Evolutionary conservation across 1,284 basidiomycete genomes (phyloP).

Genomic region (Ceratobasidium sp.): DNA sequence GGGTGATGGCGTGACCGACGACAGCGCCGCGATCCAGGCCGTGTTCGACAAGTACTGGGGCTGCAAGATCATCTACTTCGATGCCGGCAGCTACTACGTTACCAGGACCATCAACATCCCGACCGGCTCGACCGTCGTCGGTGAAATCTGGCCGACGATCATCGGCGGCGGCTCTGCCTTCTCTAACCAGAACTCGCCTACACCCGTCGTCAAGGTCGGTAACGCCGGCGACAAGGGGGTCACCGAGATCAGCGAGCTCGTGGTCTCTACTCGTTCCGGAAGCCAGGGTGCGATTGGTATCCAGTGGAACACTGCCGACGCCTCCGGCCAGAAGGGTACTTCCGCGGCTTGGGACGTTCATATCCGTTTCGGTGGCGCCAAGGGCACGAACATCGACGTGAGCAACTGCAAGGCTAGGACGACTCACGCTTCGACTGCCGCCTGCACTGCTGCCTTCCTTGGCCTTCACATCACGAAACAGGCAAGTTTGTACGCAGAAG

Average conservation of each 20-base stretch:
- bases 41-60: conserved; percentile 76
- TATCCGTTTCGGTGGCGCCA: conserved; percentile 63
- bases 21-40: conserved; percentile 74
- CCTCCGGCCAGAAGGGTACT: conserved; percentile 66
- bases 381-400: conserved; percentile 68
- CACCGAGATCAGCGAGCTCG: conserved; percentile 72
- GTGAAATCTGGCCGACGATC: conserved; percentile 82
- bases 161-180: conserved; percentile 74
- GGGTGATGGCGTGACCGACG: conserved; percentile 82
- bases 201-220: conserved; percentile 71
- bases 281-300: conserved; percentile 77
- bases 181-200: conserved; percentile 67
- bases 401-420: conserved; percentile 61
- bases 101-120: conserved; percentile 79
- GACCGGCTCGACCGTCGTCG: conserved; percentile 75
- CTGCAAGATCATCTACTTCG: conserved; percentile 81
- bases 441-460: conserved; percentile 72
- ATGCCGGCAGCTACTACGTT: conserved; percentile 69
- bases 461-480: conserved; percentile 72
- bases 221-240: conserved; percentile 64
- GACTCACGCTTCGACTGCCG: conserved; percentile 58
- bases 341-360: conserved; percentile 81
- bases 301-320: conserved; percentile 78
- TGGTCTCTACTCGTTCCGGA: conserved; percentile 55
- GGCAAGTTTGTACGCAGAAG: conserved; percentile 65